These are phyloP conservation scores for Pseudogymnoascus sp. DNA, from an alignment of 2,329 filamentous ascomycete genomes.

Conservation along the genomic window DNA sequence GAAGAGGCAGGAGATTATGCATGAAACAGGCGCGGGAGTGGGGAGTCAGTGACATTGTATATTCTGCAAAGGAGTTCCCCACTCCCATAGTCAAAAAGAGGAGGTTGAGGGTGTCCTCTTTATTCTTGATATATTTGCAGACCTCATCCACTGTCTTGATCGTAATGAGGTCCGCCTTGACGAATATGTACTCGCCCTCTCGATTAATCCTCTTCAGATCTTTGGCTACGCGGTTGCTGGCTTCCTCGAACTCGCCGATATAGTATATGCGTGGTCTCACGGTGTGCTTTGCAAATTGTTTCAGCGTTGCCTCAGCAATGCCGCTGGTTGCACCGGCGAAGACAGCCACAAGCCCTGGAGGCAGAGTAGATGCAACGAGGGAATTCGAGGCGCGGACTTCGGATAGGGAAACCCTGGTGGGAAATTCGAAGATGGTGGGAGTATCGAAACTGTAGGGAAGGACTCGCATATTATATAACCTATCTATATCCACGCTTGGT, in stretches of 20 bases:
- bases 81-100: constrained; percentile 44
- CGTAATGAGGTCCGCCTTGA: constrained; percentile 37
- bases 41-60: constrained; percentile 36
- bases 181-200: constrained; percentile 35
- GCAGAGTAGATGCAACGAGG: constrained; percentile 20
- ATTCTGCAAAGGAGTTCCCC: constrained; percentile 27
- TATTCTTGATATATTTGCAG: constrained; percentile 40
- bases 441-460: neutral
- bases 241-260: constrained; percentile 38
- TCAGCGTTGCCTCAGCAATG: constrained; percentile 40
- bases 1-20: constrained; percentile 47
- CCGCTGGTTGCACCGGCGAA: constrained; percentile 45
- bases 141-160: constrained; percentile 39
- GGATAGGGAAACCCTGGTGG: constrained; percentile 10
- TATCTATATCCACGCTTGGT: neutral
- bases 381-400: constrained; percentile 13
- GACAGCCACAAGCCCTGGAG: constrained; percentile 37
- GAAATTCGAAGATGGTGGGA: neutral
- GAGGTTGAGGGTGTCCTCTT: constrained; percentile 46
- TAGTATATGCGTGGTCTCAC: constrained; percentile 36
- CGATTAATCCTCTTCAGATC: constrained; percentile 28
- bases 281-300: constrained; percentile 35
- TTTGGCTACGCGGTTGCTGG: constrained; percentile 33
- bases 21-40: constrained; percentile 51
- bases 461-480: neutral